A percentile compares a stretch with the other conserved stretches of the same genome.
Evolutionary conservation across 2,329 filamentous ascomycete species (phyloP).

Genomic region (Monilinia fructicola): DNA sequence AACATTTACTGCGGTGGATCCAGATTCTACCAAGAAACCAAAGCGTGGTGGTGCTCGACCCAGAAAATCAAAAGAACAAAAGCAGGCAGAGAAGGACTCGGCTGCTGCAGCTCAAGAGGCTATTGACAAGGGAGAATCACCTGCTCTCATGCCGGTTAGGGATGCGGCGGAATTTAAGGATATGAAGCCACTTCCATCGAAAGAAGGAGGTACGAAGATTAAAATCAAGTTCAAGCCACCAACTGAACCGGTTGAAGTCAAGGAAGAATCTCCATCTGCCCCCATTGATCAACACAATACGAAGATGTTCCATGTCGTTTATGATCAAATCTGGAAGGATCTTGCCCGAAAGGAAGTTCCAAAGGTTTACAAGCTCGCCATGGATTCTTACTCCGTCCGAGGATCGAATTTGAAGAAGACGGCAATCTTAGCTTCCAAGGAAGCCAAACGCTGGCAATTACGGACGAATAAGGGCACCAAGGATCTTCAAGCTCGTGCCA

Average conservation of each 20-base stretch:
- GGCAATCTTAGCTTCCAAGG: conserved; percentile 92
- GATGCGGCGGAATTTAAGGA: conserved; percentile 16
- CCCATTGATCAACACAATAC: conserved; percentile 62
- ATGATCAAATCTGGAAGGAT: conserved; percentile 96
- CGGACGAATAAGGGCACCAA: conserved; percentile 98
- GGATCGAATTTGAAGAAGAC: conserved; percentile 98
- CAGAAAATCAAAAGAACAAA: conserved; percentile 89
- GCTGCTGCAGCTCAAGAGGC: conserved; percentile 87
- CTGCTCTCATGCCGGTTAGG: conserved; percentile 52
- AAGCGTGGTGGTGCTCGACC: conserved; percentile 60
- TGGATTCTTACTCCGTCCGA: conserved; percentile 80
- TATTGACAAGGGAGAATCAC: conserved; percentile 73
- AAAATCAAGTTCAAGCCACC: conserved; percentile 51
- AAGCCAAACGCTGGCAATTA: conserved; percentile 95
- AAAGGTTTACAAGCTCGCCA: conserved; percentile 87
- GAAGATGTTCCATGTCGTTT: conserved; percentile 94
- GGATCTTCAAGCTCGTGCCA: conserved; percentile 92
- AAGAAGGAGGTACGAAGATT: conserved; percentile 57
- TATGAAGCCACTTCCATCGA: conserved; percentile 32
- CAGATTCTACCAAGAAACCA: conserved; percentile 52
- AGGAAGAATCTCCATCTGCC: conserved; percentile 46
- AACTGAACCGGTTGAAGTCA: conserved; percentile 31
- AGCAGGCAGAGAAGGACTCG: conserved; percentile 75
- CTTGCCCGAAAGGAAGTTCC: conserved; percentile 90
- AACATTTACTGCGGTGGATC: conserved; percentile 65